Base-by-base conservation (phyloP, 129 eudicot genomes). In the Ambrosia artemisiifolia region DNA sequence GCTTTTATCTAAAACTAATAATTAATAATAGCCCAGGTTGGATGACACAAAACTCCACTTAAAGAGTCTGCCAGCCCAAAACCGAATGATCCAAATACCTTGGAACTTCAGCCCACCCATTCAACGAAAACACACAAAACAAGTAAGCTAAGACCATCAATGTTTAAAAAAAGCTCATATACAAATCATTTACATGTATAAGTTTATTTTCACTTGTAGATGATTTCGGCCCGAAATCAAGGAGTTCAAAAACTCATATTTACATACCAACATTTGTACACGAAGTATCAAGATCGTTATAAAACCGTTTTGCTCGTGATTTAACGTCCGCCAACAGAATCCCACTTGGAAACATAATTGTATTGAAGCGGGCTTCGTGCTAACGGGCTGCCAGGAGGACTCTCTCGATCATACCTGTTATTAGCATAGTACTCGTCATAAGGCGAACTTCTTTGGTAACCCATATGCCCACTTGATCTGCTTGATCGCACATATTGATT, bases 361-460 rank as follows among this genome's bases (percentile, higher is more conserved):
- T 18, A 67, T 17, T 67, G 69, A 9, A 9, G 74, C 36, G 86
- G 83, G 53, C 79, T 76, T 13, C 59, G 64, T 2, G 53, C 70
- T 49, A 77, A 61, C 8, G 90, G 86, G 76, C 84, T 84, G 24
- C 71, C 55, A 0, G 83, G 63, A 17, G 69, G 80, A 51, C 80
- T 77, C 54, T 75, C 85, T 65, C 81, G 76, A 20, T 83, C 96
- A 46, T 40, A 32, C 76, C 83, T 79, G n/a, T 48, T 70, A 44
- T 69, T 64, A 64, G 46, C 70, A 51, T 69, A 59, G 33, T 54
- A 61, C 24, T 86, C 80, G n/a, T 85, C 86, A 10, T 54, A 77
- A 14, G 78, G 75, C 75, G 67, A 67, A 70, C 80, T 76, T 73
- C 81, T 82, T 71, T 64, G 76, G 40, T 82, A 86, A 38, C 66